These are phyloP conservation scores for Aspergillus fischeri DNA, from an alignment of 2,329 filamentous ascomycete genomes.

Conservation along the genomic window DNA sequence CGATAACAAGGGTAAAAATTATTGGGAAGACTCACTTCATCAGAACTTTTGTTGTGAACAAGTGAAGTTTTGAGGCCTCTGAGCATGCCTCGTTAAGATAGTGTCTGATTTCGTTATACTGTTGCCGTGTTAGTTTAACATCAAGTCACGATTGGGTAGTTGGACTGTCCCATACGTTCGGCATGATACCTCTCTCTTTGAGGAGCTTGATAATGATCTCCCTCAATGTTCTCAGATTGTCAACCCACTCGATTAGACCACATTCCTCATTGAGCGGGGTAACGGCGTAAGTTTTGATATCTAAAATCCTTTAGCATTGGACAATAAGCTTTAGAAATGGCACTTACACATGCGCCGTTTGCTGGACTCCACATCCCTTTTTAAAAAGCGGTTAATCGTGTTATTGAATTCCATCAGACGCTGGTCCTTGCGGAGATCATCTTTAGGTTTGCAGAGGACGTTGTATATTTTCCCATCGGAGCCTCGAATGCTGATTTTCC, in stretches of 20 bases:
- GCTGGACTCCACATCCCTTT: conserved; percentile 85
- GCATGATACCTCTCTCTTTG: conserved; percentile 63
- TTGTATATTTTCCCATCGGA: conserved; percentile 86
- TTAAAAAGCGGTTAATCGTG: conserved; percentile 93
- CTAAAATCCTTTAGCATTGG: conserved; percentile 19
- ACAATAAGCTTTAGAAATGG: background rate
- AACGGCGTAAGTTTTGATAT: conserved; percentile 96
- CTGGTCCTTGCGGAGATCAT: conserved; percentile 95
- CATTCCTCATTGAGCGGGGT: conserved; percentile 97
- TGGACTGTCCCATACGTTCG: conserved; percentile 38
- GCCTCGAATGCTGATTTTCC: conserved; percentile 81
- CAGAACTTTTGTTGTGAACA: conserved; percentile 67
- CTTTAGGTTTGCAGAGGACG: conserved; percentile 94
- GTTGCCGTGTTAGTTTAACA: conserved; percentile 24
- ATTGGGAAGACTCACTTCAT: conserved; percentile 31
- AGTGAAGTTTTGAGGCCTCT: conserved; percentile 56
- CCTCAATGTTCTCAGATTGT: conserved; percentile 87
- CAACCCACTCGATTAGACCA: conserved; percentile 97
- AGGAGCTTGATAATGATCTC: conserved; percentile 83
- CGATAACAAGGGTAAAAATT: background rate
- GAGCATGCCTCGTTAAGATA: conserved; percentile 63
- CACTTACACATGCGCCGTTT: conserved; percentile 69
- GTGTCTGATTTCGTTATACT: conserved; percentile 64
- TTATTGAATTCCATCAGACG: conserved; percentile 98
- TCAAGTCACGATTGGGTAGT: background rate